Conservation (phyloP, 225 moss, liverwort and hornwort genomes). For the Antitrichia curtipendula region DNA sequence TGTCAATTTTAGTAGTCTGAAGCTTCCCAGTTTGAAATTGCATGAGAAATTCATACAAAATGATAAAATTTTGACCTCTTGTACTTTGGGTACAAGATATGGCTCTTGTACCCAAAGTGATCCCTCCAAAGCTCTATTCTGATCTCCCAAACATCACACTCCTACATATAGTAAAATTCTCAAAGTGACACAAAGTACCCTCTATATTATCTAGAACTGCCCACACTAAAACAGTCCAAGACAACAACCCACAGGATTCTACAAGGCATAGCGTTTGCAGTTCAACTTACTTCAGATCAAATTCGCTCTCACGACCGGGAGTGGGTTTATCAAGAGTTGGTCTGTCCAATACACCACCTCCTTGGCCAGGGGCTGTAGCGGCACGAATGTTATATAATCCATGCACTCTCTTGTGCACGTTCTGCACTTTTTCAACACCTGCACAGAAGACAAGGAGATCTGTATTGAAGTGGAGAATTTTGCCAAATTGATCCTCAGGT, state of each 20-base stretch:
- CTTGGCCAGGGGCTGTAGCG: slow-evolving; percentile 58
- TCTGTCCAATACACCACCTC: slow-evolving; percentile 77
- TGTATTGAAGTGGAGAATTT: neutral
- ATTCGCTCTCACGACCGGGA: slow-evolving; percentile 80
- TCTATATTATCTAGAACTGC: neutral
- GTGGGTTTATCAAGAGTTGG: slow-evolving; percentile 67
- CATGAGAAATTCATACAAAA: neutral
- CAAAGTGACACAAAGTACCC: neutral
- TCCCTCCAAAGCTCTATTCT: neutral
- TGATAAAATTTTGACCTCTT: neutral
- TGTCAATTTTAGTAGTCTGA: neutral
- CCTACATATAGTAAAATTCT: neutral
- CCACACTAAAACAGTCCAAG: neutral
- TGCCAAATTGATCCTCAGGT: neutral
- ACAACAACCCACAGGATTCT: neutral
- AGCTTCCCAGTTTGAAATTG: neutral
- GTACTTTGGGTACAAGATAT: neutral
- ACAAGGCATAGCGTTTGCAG: neutral
- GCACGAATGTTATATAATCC: slow-evolving; percentile 18
- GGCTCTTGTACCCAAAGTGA: neutral
- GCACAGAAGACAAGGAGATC: neutral
- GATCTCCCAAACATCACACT: neutral
- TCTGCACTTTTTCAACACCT: slow-evolving; percentile 32
- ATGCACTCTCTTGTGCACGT: slow-evolving; percentile 1
- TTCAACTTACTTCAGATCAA: slow-evolving; percentile 59